Conservation (phyloP, 2,329 filamentous ascomycete species). For the Endothia cerciana region DNA sequence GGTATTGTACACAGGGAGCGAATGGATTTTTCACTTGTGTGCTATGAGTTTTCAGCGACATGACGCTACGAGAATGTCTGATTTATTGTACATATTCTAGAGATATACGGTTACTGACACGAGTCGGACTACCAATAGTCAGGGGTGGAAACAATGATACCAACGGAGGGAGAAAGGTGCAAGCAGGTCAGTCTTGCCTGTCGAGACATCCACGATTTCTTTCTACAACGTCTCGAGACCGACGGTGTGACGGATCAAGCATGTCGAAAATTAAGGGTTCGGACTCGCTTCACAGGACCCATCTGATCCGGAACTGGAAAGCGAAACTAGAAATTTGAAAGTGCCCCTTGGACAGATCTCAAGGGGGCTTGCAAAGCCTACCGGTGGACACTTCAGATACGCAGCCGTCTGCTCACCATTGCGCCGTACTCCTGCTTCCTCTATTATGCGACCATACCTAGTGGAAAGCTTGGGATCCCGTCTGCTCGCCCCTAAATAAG, state of each 20-base stretch:
- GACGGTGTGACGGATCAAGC: neutral
- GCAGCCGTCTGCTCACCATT: neutral
- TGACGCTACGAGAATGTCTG: neutral
- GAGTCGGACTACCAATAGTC: neutral
- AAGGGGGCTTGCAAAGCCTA: neutral
- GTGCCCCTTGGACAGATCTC: neutral
- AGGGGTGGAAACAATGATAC: neutral
- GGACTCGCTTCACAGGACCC: neutral
- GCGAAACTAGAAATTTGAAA: no score
- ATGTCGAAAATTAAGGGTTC: neutral
- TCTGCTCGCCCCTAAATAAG: slow-evolving; percentile 14
- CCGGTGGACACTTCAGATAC: no score
- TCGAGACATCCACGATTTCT: neutral
- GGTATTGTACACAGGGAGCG: neutral
- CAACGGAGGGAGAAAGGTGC: neutral
- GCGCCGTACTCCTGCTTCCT: neutral
- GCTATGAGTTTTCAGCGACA: neutral
- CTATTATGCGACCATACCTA: slow-evolving; percentile 12
- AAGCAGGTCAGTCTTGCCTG: neutral
- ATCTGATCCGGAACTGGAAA: no score
- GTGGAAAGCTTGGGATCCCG: slow-evolving; percentile 14
- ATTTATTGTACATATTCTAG: neutral
- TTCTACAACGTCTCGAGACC: neutral
- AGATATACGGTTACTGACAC: neutral
- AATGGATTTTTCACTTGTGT: neutral